Base-by-base conservation (phyloP, 768 basidiomycete species). In the Sistotremastrum niveocremeum region DNA sequence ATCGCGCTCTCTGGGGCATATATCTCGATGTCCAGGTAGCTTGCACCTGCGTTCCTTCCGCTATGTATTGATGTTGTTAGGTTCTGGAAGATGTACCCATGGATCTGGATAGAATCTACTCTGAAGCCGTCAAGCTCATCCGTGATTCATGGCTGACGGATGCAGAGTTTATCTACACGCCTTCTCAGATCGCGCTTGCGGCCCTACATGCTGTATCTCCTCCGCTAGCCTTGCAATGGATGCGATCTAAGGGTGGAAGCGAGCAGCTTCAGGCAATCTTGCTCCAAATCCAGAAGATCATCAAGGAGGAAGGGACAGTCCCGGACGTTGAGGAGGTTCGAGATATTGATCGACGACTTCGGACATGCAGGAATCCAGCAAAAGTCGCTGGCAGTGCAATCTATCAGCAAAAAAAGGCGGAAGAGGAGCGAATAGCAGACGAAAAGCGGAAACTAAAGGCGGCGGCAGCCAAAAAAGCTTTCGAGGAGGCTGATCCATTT, bases 301-400 rank as follows among this genome's bases (percentile, higher is more conserved):
- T 87, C 32, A 61, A 62, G 5, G 58, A 63, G 4, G 62, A 74
- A 12, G 78, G 81, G 10, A 69, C 70, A 12, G 71, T 74, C 29
- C 78, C 89, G n/a, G 72, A 86, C 48, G 70, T 94, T 8, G 89
- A 89, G 49, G 69, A 73, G 32, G 90, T 97, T 9, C 82, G 86
- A 9, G 84, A 86, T 56, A 81, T 98, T 5, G 95, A 99, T 60
- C 75, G 82, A 57, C 71, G 90, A 39, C 66, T 99, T 40, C 81
- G 77, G 56, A 57, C 83, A 35, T 97, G 94, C 69, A 87, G 90
- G 60, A 98, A 99, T 56, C 95, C 95, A 4, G 91, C 94, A 62
- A 95, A 93, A 62, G 81, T 94, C 4, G 77, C 80, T 8, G 91
- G 90, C n/a, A 94, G 80, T 51, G 81, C 77, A 49, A 83, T 86